Evolutionary conservation across 1,284 basidiomycete species (phyloP), one percentile per base, ranked within the genome.

Genomic region (Spongiforma sp.): DNA sequence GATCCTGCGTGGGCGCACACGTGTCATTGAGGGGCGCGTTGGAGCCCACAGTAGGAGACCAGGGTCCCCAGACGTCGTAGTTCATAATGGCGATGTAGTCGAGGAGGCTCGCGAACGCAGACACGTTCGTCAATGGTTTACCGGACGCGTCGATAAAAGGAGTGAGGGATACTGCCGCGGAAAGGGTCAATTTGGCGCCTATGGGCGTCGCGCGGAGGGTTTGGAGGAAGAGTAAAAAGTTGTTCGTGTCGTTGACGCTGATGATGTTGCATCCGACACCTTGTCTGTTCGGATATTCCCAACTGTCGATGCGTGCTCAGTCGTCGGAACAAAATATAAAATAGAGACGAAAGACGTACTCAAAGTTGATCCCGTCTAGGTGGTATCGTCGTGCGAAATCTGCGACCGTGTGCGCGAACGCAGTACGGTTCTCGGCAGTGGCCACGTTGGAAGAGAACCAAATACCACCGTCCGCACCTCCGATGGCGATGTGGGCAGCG

Each of bases 21-120:
- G 82, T 82, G 73, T 92, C 83, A 28, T 81, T 79, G 59, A 93
- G 82, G 2, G 91, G 89, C 2, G 90, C 84, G 69, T 93, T 93
- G 19, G 91, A 85, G 15, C 91, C 91, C 7, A 81, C 78, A 24
- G 65, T 32, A 4, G 68, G 8, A 1, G 71, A 84, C 85, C 81
- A 81, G 66, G 83, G 77, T 57, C 89, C 89, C 82, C 83, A 90
- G 61, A 90, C 77, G 69, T 93, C 91, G 73, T 91, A 93, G 79
- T 89, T 85, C 91, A 93, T 93, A 75, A 93, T 79, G 62, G 86
- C 75, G 67, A 93, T 82, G 79, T 85, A 89, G 77, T 92, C 89
- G 50, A 93, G 79, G 46, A 77, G 73, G 1, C 66, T 33, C 0
- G 74, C 68, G 41, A 77, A 78, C 7, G 46, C 73, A 11, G 83